Evolutionary conservation across 2,329 filamentous ascomycete species (phyloP).

Genomic region (Myriosclerotinia curreyana): DNA sequence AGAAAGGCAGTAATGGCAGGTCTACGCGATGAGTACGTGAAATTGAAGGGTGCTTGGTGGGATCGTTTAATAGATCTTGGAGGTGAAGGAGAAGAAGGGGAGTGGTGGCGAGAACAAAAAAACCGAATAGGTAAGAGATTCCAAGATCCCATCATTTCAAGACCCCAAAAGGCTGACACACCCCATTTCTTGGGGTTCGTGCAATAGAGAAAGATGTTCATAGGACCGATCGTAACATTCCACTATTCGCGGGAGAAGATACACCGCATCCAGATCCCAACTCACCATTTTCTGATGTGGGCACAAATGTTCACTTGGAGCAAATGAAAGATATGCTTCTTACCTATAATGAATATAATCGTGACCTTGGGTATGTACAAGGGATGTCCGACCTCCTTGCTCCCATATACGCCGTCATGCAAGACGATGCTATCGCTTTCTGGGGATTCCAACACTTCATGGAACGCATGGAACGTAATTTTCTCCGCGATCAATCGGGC

Average conservation of each 20-base stretch:
- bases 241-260: constrained; percentile 95
- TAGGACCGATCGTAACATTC: constrained; percentile 88
- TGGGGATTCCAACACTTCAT: constrained; percentile 97
- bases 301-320: constrained; percentile 96
- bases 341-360: constrained; percentile 98
- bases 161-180: constrained; percentile 37
- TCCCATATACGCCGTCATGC: constrained; percentile 93
- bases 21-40: constrained; percentile 87
- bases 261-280: constrained; percentile 94
- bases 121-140: constrained; percentile 76
- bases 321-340: constrained; percentile 99
- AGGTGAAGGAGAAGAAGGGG: constrained; percentile 74
- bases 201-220: constrained; percentile 94
- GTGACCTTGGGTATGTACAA: constrained; percentile 92
- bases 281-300: constrained; percentile 86
- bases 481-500: constrained; percentile 89
- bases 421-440: constrained; percentile 95
- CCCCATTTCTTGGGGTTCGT: constrained; percentile 52
- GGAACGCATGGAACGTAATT: constrained; percentile 97
- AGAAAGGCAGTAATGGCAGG: constrained; percentile 79
- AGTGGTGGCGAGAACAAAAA: constrained; percentile 97
- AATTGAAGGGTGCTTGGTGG: constrained; percentile 95
- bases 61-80: constrained; percentile 82
- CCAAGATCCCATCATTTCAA: constrained; percentile 8
- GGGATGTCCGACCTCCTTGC: constrained; percentile 97